A percentile compares a stretch with the other conserved stretches of the same genome.
Evolutionary conservation across 257 asterid genomes (phyloP).

Genomic region (Osmanthus fragrans): DNA sequence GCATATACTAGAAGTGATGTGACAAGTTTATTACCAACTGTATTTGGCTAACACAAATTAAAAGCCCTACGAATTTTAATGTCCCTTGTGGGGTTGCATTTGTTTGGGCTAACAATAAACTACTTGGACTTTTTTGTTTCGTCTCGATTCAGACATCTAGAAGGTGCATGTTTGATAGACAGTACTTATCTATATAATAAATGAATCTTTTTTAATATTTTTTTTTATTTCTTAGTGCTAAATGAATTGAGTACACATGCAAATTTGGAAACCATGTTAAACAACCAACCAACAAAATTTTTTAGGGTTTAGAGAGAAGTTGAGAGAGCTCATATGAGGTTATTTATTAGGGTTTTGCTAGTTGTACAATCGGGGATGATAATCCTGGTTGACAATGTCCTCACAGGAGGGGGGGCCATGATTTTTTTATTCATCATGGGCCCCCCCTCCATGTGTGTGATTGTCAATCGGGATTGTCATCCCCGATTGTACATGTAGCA

Average conservation of each 20-base stretch:
- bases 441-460: no score
- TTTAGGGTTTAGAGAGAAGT: conserved; percentile 8
- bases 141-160: no score
- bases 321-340: not conserved
- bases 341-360: no score
- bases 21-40: conserved; percentile 36
- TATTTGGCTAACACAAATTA: conserved; percentile 30
- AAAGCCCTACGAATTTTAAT: conserved; percentile 27
- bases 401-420: no score
- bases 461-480: no score
- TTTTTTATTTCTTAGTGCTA: no score
- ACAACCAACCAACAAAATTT: conserved; percentile 1
- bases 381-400: no score
- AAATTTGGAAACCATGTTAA: not conserved
- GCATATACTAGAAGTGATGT: conserved; percentile 33
- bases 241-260: not conserved
- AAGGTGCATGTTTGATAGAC: not conserved
- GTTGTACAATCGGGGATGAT: no score
- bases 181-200: no score
- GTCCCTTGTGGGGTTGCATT: not conserved
- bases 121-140: not conserved
- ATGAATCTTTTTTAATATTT: no score
- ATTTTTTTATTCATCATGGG: no score
- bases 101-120: not conserved
- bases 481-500: no score